Conservation (phyloP, 2,329 filamentous ascomycete species). For the Paracorniculantispora psalliotae region DNA sequence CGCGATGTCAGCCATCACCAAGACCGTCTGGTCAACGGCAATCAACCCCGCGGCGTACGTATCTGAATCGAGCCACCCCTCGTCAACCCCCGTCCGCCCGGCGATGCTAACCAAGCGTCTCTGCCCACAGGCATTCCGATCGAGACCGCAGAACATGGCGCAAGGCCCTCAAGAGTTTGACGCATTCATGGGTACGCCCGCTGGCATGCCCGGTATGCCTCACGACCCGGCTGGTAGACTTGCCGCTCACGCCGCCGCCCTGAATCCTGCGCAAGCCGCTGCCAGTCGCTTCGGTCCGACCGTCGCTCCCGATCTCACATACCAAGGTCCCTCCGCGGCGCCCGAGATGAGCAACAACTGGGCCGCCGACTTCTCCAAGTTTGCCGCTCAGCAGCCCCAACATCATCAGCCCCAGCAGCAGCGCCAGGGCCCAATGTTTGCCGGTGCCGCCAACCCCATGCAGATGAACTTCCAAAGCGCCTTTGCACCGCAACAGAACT, state of each 20-base stretch:
- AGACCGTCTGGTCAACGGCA: slow-evolving; percentile 31
- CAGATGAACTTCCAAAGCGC: slow-evolving; percentile 26
- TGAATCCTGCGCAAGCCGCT: slow-evolving; percentile 24
- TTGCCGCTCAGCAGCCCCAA: slow-evolving; percentile 20
- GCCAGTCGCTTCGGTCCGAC: slow-evolving; percentile 10
- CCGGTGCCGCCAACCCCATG: slow-evolving; percentile 21
- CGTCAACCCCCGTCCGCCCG: background rate
- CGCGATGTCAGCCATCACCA: slow-evolving; percentile 38
- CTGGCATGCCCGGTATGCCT: slow-evolving; percentile 24
- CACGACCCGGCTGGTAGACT: slow-evolving; percentile 31
- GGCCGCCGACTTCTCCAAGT: slow-evolving; percentile 34
- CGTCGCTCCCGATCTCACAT: slow-evolving; percentile 20
- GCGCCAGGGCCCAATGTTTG: slow-evolving; percentile 19
- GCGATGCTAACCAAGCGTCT: background rate
- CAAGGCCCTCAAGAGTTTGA: slow-evolving; percentile 29
- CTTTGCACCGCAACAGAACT: slow-evolving; percentile 26
- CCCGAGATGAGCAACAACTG: slow-evolving; percentile 26
- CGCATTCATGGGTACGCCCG: slow-evolving; percentile 30
- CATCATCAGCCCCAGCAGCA: slow-evolving; percentile 20
- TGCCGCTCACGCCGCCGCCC: slow-evolving; percentile 29
- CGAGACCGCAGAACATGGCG: slow-evolving; percentile 22
- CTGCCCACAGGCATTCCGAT: slow-evolving; percentile 32
- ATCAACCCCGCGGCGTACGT: slow-evolving; percentile 28
- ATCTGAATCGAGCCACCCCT: background rate
- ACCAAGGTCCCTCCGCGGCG: slow-evolving; percentile 20